A percentile compares a stretch with the other conserved stretches of the same genome.
These are phyloP conservation scores for Mrakia blollopis DNA, from an alignment of 768 basidiomycete species.

Conservation along the genomic window DNA sequence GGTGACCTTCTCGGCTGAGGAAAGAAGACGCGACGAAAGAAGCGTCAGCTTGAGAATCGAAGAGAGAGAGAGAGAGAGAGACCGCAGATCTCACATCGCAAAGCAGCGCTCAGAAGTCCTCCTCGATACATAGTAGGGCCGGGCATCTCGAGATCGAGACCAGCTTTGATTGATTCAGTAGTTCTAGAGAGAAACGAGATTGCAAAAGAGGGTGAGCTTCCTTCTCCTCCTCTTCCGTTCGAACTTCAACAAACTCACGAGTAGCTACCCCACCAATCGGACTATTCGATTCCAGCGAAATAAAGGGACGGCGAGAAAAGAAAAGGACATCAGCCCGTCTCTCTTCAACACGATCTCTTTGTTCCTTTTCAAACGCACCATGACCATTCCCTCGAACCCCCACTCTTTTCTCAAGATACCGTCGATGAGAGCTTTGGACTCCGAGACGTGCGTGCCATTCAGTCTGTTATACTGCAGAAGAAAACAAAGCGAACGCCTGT, in stretches of 20 bases:
- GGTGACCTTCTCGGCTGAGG: neutral
- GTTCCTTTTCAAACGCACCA: slow-evolving; percentile 54
- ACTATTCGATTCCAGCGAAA: neutral
- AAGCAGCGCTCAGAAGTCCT: slow-evolving; percentile 5
- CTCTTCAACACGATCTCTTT: neutral
- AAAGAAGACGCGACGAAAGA: neutral
- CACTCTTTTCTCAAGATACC: slow-evolving; percentile 63
- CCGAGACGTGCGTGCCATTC: slow-evolving; percentile 59
- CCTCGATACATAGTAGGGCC: slow-evolving; percentile 22
- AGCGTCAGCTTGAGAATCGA: neutral
- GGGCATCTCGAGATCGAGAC: slow-evolving; percentile 38
- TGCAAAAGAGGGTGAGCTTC: neutral
- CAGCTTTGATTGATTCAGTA: neutral
- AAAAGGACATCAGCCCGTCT: neutral
- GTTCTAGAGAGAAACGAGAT: neutral
- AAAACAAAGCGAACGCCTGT: neutral
- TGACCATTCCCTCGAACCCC: slow-evolving; percentile 66
- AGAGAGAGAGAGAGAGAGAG: neutral
- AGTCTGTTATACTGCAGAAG: slow-evolving; percentile 51
- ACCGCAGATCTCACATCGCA: slow-evolving; percentile 14
- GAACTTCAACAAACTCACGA: neutral
- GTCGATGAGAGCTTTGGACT: slow-evolving; percentile 52
- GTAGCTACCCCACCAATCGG: neutral
- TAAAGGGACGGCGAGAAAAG: slow-evolving; percentile 32
- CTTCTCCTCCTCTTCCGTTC: neutral